These are phyloP conservation scores for Russula abietina DNA, from an alignment of 768 basidiomycete genomes.

Conservation along the genomic window DNA sequence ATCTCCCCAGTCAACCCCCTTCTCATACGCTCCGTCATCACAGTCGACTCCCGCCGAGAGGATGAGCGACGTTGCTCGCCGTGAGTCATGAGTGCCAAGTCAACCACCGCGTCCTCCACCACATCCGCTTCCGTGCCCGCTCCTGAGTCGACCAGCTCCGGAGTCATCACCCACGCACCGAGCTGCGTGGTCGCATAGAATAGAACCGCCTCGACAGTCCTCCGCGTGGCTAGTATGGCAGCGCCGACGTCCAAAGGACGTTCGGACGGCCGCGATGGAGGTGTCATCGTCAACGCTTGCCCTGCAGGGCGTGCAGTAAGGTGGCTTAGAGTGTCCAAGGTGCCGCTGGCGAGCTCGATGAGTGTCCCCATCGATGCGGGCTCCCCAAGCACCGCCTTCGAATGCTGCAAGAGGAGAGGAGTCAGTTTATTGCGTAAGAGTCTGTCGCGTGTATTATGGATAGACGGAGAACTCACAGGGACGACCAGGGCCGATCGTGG, in stretches of 20 bases:
- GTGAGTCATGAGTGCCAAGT: constrained; percentile 12
- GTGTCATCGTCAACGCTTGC: constrained; percentile 44
- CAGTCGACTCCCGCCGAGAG: constrained; percentile 37
- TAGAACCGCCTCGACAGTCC: constrained; percentile 60
- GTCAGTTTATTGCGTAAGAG: background rate
- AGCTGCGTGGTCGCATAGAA: constrained; percentile 73
- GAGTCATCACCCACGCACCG: constrained; percentile 70
- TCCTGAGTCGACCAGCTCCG: constrained; percentile 40
- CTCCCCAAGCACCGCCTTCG: constrained; percentile 77
- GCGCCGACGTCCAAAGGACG: constrained; percentile 40
- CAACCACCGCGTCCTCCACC: constrained; percentile 35
- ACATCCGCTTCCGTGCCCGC: constrained; percentile 35
- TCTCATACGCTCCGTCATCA: constrained; percentile 59
- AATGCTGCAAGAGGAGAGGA: constrained; percentile 47
- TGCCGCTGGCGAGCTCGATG: constrained; percentile 75
- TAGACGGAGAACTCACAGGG: constrained; percentile 50
- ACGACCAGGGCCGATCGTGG: constrained; percentile 59
- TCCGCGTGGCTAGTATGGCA: constrained; percentile 50
- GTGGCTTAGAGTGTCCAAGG: constrained; percentile 65
- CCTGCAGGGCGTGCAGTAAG: constrained; percentile 52
- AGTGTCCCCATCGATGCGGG: constrained; percentile 81
- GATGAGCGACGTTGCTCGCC: constrained; percentile 42
- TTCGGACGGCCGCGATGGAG: constrained; percentile 32
- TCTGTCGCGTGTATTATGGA: background rate
- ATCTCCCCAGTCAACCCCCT: constrained; percentile 79